Evolutionary conservation across 805 yeast species (phyloP).

Genomic region (Candida tallmaniae): DNA sequence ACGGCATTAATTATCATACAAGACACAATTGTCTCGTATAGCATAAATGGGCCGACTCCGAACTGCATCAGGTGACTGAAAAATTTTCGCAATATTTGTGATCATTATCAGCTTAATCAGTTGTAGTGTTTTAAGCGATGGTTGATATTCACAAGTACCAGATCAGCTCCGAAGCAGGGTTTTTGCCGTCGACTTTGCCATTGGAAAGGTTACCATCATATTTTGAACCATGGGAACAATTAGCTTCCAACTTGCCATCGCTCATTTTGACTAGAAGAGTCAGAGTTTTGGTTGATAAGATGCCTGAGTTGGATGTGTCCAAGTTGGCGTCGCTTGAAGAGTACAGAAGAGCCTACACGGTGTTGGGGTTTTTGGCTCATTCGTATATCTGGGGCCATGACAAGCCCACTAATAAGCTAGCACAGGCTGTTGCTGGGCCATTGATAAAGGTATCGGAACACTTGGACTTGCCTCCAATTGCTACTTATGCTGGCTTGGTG

Average conservation of each 20-base stretch:
- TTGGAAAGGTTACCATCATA: slow-evolving; percentile 55
- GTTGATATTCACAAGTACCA: slow-evolving; percentile 53
- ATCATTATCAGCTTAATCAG: too few species aligned
- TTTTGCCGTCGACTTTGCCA: slow-evolving; percentile 70
- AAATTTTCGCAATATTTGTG: too few species aligned
- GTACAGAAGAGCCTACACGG: slow-evolving; percentile 74
- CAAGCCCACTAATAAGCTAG: slow-evolving; percentile 57
- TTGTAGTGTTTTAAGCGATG: too few species aligned
- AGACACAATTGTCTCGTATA: too few species aligned
- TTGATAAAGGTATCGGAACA: slow-evolving; percentile 52
- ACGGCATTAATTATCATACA: too few species aligned
- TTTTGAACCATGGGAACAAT: slow-evolving; percentile 72
- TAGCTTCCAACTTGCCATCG: slow-evolving; percentile 66
- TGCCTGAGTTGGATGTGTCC: slow-evolving; percentile 54
- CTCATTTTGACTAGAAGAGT: slow-evolving; percentile 62
- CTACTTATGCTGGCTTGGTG: slow-evolving; percentile 82
- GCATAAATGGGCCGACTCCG: too few species aligned
- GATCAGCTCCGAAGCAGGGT: slow-evolving; percentile 68
- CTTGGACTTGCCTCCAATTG: slow-evolving; percentile 78
- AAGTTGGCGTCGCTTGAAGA: slow-evolving; percentile 44
- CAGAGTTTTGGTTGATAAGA: slow-evolving; percentile 55
- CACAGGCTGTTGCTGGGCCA: slow-evolving; percentile 67
- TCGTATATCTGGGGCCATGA: slow-evolving; percentile 87
- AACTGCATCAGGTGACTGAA: too few species aligned
- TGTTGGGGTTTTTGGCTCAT: slow-evolving; percentile 76